Conservation (phyloP, 2,329 filamentous ascomycete species). For the Furcasterigmium furcatum region DNA sequence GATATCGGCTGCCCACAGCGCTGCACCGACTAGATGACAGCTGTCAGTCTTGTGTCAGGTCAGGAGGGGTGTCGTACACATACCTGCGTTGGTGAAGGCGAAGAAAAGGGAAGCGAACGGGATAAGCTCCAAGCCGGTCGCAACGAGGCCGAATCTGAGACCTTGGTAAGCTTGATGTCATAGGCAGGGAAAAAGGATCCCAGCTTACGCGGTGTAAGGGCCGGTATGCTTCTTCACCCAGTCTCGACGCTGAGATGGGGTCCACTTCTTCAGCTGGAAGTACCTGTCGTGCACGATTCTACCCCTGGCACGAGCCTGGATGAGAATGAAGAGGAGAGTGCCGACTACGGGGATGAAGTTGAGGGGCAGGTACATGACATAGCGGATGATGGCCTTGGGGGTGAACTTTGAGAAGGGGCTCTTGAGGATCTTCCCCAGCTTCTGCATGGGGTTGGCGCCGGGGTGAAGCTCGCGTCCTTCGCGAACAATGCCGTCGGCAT, state of each 20-base stretch:
- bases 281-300: constrained; percentile 59
- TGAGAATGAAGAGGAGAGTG: constrained; percentile 72
- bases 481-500: constrained; percentile 60
- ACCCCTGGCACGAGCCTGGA: constrained; percentile 60
- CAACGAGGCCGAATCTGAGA: constrained; percentile 67
- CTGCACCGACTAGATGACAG: constrained; percentile 64
- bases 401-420: constrained; percentile 55
- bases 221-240: constrained; percentile 70
- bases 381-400: constrained; percentile 66
- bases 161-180: constrained; percentile 4
- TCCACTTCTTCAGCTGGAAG: constrained; percentile 89
- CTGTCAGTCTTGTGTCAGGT: constrained; percentile 12
- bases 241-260: constrained; percentile 56
- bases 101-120: constrained; percentile 82
- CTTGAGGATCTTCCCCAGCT: constrained; percentile 56
- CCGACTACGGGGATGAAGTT: constrained; percentile 93
- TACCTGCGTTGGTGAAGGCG: constrained; percentile 81
- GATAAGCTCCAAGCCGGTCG: constrained; percentile 80
- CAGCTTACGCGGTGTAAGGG: constrained; percentile 75
- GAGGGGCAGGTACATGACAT: constrained; percentile 82
- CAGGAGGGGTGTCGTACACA: constrained; percentile 10
- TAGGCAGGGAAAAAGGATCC: constrained; percentile 5
- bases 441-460: constrained; percentile 52
- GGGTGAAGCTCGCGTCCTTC: constrained; percentile 71
- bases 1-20: constrained; percentile 89